Conservation (phyloP, 441 rosid species). For the Oxalis stricta region DNA sequence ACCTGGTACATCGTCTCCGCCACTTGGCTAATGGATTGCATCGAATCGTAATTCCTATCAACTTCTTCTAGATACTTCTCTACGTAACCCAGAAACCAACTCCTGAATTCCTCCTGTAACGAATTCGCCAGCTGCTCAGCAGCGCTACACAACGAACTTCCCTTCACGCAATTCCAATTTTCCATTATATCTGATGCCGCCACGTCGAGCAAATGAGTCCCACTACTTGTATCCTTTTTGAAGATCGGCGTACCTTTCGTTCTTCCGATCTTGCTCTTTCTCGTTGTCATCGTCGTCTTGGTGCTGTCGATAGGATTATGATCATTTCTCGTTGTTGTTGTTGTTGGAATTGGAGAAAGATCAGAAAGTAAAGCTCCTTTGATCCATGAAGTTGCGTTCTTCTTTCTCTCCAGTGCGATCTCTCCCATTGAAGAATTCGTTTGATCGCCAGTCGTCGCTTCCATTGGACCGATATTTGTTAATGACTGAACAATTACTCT, state of each 20-base stretch:
- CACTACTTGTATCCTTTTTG: constrained; percentile 8
- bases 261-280: background rate
- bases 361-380: constrained; percentile 54
- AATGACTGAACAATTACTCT: constrained; percentile 30
- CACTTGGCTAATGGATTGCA: constrained; percentile 23
- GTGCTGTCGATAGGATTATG: background rate
- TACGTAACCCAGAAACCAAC: constrained; percentile 37
- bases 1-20: constrained; percentile 44
- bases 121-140: constrained; percentile 25
- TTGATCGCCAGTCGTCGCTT: constrained; percentile 6
- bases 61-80: constrained; percentile 50
- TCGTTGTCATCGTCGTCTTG: background rate
- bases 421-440: constrained; percentile 15
- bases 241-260: constrained; percentile 1
- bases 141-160: constrained; percentile 16
- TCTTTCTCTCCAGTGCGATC: constrained; percentile 34
- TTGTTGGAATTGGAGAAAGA: constrained; percentile 25
- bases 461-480: constrained; percentile 7
- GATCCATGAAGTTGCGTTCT: constrained; percentile 41
- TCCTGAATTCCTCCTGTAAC: constrained; percentile 33
- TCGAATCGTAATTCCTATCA: constrained; percentile 12
- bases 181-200: constrained; percentile 9
- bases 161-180: constrained; percentile 20
- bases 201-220: constrained; percentile 9
- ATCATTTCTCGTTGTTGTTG: constrained; percentile 1